These are phyloP conservation scores for Diaporthe helianthi DNA, from an alignment of 2,329 filamentous ascomycete genomes.

Conservation along the genomic window DNA sequence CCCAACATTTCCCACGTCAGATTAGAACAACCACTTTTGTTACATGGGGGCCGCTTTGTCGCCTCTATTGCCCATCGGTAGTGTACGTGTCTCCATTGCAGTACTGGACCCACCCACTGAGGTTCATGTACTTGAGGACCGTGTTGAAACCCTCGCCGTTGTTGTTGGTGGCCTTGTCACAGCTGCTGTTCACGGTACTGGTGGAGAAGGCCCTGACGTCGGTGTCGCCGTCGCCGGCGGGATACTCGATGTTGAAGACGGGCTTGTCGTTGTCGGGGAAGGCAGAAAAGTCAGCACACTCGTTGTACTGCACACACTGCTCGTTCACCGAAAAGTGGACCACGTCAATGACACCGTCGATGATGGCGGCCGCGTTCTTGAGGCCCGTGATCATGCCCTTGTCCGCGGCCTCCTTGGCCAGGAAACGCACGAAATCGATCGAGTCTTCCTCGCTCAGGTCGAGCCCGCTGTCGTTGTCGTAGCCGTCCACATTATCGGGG, in stretches of 20 bases:
- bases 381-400: slow-evolving; percentile 68
- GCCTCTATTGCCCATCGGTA: slow-evolving; percentile 24
- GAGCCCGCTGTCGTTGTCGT: slow-evolving; percentile 69
- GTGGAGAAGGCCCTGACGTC: slow-evolving; percentile 22
- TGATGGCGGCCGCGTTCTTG: slow-evolving; percentile 72
- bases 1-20: not conserved
- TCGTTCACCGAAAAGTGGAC: slow-evolving; percentile 73
- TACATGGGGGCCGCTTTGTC: not conserved
- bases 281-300: slow-evolving; percentile 57
- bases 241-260: slow-evolving; percentile 70
- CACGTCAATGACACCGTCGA: slow-evolving; percentile 52
- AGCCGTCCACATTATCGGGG: slow-evolving; percentile 75
- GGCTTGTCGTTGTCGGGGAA: slow-evolving; percentile 62
- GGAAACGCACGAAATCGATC: slow-evolving; percentile 65
- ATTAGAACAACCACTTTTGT: not conserved
- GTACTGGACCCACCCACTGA: slow-evolving; percentile 68
- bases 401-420: slow-evolving; percentile 60
- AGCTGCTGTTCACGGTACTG: slow-evolving; percentile 22
- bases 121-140: slow-evolving; percentile 68
- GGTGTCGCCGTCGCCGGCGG: slow-evolving; percentile 49
- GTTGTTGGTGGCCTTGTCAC: slow-evolving; percentile 30
- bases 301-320: slow-evolving; percentile 60
- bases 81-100: slow-evolving; percentile 49
- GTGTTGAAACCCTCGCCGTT: slow-evolving; percentile 62
- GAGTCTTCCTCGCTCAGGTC: slow-evolving; percentile 63